Base-by-base conservation (phyloP, 768 basidiomycete genomes). In the Leccinellum rugosiceps region DNA sequence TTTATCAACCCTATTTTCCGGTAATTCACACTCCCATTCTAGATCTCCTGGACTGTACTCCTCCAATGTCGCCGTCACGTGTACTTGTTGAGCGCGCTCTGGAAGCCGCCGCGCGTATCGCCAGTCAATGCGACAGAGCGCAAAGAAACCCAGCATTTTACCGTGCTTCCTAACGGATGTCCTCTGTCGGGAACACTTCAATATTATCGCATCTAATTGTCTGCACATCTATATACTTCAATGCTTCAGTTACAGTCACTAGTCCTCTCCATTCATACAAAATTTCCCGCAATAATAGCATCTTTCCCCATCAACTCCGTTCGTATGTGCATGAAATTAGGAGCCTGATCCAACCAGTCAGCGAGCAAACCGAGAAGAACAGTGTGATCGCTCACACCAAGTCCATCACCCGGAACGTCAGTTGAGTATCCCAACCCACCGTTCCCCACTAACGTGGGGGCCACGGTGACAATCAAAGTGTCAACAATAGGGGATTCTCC, bases 391-490 rank as follows among this genome's bases (percentile, higher is more conserved):
- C 67, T 57, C 44, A 65, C 66, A 34, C 28, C 47, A 51, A 67
- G 67, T 48, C 56, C 53, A 32, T 63, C 54, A 60, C 53, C 52
- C 11, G 56, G 45, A 44, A 17, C 34, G 21, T 58, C 56, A 65
- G 65, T 59, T 21, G 70, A 71, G 61, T 88, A 90, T 9, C 82
- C 81, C 0, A 92, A 71, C 6, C 90, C 92, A n/a, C 77, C 75
- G 2, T 72, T 71, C 0, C 95, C 95, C 5, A 98, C 86, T 15
- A 94, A 71, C n/a, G 77, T 79, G 0, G 97, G 97, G 1, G 95
- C 90, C 19, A 92, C 81, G 3, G 97, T 98, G 46, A 98, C 75
- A 46, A 98, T 81, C 19, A 97, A 65, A 13, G 80, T 77, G 69
- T 98, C 90, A 6, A 96, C 78, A 13, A 82, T 58, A 28, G 68